These are phyloP conservation scores for Boletellus emodensis DNA, from an alignment of 768 basidiomycete species.

Conservation along the genomic window DNA sequence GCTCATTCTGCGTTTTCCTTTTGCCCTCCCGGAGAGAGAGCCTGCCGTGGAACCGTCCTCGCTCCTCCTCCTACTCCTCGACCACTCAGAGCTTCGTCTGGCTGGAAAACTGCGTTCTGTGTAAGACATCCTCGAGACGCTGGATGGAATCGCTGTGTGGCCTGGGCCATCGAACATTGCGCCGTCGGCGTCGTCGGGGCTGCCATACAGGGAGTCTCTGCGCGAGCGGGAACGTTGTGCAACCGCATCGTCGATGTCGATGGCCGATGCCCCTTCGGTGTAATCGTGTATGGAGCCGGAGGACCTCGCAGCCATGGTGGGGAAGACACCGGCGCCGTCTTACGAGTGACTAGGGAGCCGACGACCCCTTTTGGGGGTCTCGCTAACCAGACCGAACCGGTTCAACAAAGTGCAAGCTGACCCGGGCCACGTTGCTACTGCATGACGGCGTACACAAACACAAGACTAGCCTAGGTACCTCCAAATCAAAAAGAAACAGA, in stretches of 20 bases:
- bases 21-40: constrained; percentile 29
- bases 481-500: constrained; percentile 94
- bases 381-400: too few relatives aligned
- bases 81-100: constrained; percentile 54
- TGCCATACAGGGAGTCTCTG: constrained; percentile 62
- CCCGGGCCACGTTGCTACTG: background rate
- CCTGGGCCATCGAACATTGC: constrained; percentile 74
- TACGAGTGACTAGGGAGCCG: too few relatives aligned
- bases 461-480: constrained; percentile 65
- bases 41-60: constrained; percentile 31
- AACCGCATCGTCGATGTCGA: constrained; percentile 67
- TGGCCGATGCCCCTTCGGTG: constrained; percentile 78
- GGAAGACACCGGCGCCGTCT: too few relatives aligned
- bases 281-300: constrained; percentile 51
- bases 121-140: constrained; percentile 75
- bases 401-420: too few relatives aligned
- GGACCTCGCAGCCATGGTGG: constrained; percentile 14
- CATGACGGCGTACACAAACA: background rate
- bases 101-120: constrained; percentile 38
- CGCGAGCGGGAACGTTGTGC: constrained; percentile 48
- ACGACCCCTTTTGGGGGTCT: too few relatives aligned
- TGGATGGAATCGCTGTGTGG: constrained; percentile 66
- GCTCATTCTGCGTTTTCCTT: constrained; percentile 42
- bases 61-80: constrained; percentile 48
- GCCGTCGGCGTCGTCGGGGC: constrained; percentile 49